Conservation (phyloP, 371 early-diverging fungal species). For the Saksenaea vasiformis region DNA sequence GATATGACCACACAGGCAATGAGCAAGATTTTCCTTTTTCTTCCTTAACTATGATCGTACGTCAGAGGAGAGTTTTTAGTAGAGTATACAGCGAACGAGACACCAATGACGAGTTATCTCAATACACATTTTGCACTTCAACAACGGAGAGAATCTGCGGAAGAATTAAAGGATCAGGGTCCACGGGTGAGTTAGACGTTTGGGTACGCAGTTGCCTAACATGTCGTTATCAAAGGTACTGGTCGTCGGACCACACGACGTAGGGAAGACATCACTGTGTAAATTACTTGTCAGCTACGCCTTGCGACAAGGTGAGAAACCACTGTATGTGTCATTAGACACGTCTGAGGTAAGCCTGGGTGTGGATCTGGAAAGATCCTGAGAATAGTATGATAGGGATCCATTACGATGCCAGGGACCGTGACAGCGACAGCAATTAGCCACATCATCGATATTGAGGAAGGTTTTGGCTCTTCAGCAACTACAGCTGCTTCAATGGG, state of each 20-base stretch:
- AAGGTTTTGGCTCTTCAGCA: slow-evolving; percentile 83
- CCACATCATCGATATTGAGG: slow-evolving; percentile 82
- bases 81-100: slow-evolving; percentile 90
- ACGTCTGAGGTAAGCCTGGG: slow-evolving; percentile 63
- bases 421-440: slow-evolving; percentile 77
- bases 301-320: slow-evolving; percentile 70
- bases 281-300: slow-evolving; percentile 88
- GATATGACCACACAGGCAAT: background rate
- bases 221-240: slow-evolving; percentile 54
- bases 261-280: slow-evolving; percentile 88
- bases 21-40: too few relatives aligned
- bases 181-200: slow-evolving; percentile 58
- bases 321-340: slow-evolving; percentile 87
- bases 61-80: slow-evolving; percentile 71
- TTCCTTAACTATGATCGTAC: slow-evolving; percentile 33
- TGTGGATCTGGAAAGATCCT: background rate
- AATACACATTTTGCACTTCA: slow-evolving; percentile 91
- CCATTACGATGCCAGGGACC: slow-evolving; percentile 86
- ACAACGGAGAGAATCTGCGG: slow-evolving; percentile 66
- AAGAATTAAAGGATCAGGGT: slow-evolving; percentile 51
- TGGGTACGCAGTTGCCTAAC: background rate
- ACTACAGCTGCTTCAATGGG: slow-evolving; percentile 68
- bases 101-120: slow-evolving; percentile 89
- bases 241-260: slow-evolving; percentile 89
- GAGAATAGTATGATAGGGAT: slow-evolving; percentile 51